Evolutionary conservation across 108 stramenopile species (phyloP), one percentile per base, ranked within the genome.

Genomic region (Discostella stelligeroides): DNA sequence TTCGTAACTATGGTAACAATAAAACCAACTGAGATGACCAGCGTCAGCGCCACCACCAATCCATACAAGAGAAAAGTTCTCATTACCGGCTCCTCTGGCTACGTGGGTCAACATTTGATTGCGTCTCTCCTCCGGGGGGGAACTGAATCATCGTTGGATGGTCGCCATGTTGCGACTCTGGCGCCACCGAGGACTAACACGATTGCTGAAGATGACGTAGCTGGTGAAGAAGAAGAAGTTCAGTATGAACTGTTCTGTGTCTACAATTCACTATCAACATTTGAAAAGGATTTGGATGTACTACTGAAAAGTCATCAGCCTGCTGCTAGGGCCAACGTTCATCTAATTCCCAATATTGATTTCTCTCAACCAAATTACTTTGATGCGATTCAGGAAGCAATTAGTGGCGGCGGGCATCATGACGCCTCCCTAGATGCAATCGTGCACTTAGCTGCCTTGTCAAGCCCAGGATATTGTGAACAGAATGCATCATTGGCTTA

Each of bases 41-140:
- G 41, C 41, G 41, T 12, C 41, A 42, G 7, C 41, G 41, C 12
- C 12, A 12, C 41, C 12, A 42, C 12, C 41, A 42, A 42, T 10
- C 12, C 12, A 7, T 12, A 46, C 17, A 14, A 17, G 45, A 46
- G 17, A 46, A 46, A 46, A 20, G 66, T 82, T 24, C 59, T 90
- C 37, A 55, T 92, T 17, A 92, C 92, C 2, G 92, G 92, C 56
- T 76, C 92, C 0, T 84, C 86, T 11, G 92, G 92, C 23, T 92
- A 85, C 65, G 64, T 92, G 21, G 92, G 92, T 7, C 88, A 92
- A 49, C 89, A 92, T 47, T 42, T 90, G n/a, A 64, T 92, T 30
- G 29, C 67, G 21, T 24, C 69, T 17, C 49, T 86, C 17, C 48
- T 18, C 48, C n/a, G n/a, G n/a, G n/a, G n/a, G n/a, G n/a, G n/a